These are phyloP conservation scores for Gynostemma pentaphyllum DNA, from an alignment of 306 rosid species.

Conservation along the genomic window DNA sequence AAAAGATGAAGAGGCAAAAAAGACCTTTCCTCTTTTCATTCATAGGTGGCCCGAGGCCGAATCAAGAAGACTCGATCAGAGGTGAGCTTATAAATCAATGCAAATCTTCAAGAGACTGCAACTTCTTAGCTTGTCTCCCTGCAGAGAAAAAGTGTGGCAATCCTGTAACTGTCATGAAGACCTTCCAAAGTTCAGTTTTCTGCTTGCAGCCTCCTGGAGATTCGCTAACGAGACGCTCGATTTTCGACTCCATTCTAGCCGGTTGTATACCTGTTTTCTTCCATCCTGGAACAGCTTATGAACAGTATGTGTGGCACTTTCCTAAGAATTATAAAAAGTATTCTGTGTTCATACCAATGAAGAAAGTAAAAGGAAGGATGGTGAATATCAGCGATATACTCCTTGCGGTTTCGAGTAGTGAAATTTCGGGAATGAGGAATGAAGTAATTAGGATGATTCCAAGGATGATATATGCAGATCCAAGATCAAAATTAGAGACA, in stretches of 20 bases:
- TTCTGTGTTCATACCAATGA: constrained; percentile 20
- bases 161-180: constrained; percentile 30
- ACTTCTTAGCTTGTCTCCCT: constrained; percentile 20
- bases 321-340: constrained; percentile 23
- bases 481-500: constrained; percentile 17
- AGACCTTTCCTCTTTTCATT: constrained; percentile 29
- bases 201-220: constrained; percentile 45
- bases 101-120: constrained; percentile 21
- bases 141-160: constrained; percentile 27
- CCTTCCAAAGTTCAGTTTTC: constrained; percentile 32
- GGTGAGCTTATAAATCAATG: constrained; percentile 31
- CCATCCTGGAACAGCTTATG: constrained; percentile 36
- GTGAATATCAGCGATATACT: constrained; percentile 21
- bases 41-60: constrained; percentile 34
- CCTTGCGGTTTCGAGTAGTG: constrained; percentile 11
- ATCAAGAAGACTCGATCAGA: constrained; percentile 22
- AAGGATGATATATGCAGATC: constrained; percentile 22
- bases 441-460: constrained; percentile 31
- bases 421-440: constrained; percentile 24
- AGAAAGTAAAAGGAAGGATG: constrained; percentile 12
- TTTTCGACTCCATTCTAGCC: constrained; percentile 34
- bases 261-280: constrained; percentile 46
- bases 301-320: constrained; percentile 35
- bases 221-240: constrained; percentile 32
- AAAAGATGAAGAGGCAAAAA: constrained; percentile 20